Conservation (phyloP, 306 rosid genomes). For the Comarum palustre region DNA sequence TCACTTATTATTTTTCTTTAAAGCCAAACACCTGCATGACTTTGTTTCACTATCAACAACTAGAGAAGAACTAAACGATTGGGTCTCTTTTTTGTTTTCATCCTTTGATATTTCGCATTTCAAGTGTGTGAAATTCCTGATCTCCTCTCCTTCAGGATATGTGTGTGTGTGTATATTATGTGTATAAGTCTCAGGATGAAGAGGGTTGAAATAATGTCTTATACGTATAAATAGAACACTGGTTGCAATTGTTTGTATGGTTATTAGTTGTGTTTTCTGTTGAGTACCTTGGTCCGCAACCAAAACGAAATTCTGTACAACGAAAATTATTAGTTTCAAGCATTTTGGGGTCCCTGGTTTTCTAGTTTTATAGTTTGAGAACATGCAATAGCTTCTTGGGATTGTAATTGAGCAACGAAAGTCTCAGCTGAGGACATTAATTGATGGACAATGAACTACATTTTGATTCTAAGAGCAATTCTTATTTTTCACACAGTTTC, state of each 20-base stretch:
- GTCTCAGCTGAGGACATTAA: conserved; percentile 6
- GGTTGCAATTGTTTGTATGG: conserved; percentile 6
- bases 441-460: neutral
- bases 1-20: neutral
- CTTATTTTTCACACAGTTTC: conserved; percentile 45
- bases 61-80: neutral
- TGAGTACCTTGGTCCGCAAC: neutral
- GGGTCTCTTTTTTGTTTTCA: neutral
- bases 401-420: neutral
- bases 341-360: conserved; percentile 7
- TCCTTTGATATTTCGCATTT: neutral
- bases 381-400: neutral
- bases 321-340: conserved; percentile 15
- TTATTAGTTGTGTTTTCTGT: neutral
- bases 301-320: neutral
- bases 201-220: neutral
- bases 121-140: neutral
- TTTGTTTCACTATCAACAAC: neutral
- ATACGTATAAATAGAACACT: neutral
- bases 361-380: conserved; percentile 15
- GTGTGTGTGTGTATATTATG: neutral
- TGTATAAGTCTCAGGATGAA: neutral
- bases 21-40: neutral
- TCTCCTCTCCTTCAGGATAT: no score
- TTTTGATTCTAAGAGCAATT: conserved; percentile 15